Evolutionary conservation across 495 filamentous ascomycete species (phyloP), one percentile per base, ranked within the genome.

Genomic region (Patellaria atrata): DNA sequence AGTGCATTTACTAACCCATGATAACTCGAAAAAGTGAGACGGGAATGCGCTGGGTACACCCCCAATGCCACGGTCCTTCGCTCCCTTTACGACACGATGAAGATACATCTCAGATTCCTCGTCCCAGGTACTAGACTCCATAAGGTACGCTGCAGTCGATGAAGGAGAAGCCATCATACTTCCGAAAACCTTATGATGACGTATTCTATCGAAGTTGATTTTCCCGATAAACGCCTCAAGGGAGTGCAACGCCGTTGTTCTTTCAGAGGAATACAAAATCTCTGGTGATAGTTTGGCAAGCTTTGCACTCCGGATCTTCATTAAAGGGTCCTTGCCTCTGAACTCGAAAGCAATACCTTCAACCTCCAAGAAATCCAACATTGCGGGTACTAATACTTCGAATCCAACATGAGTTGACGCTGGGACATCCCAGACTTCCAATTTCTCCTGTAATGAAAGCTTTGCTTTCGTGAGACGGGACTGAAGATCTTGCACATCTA

Each of bases 101-200:
- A 23, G 23, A 17, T 44, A 9, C n/a, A n/a, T 9, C 34, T 33
- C 4, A 62, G 37, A 30, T 59, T 0, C 47, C 7, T 50, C 30
- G 38, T 69, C 61, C 64, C 64, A 65, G 0, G 25, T 12, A 5
- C 54, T 45, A 2, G 45, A 22, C 38, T 63, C 33, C 33, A 61
- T 64, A 22, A 69, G 37, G 35, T 64, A 64, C 6, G 60, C 62
- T 6, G 61, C 58, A 4, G 62, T 70, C 1, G 61, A 58, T 9
- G 64, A 63, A 8, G 66, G 65, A 4, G 65, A 68, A 4, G 50
- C 62, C 56, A 67, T 49, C 43, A 65, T 61, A 2, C 51, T 51
- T 5, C 64, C 65, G 32, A 48, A 47, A 13, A 55, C 50, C 35
- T 56, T 59, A 28, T 66, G 60, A n/a, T 67, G 60, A 2, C 38